Conservation (phyloP, 768 basidiomycete genomes). For the Xerocomus spinulosus region DNA sequence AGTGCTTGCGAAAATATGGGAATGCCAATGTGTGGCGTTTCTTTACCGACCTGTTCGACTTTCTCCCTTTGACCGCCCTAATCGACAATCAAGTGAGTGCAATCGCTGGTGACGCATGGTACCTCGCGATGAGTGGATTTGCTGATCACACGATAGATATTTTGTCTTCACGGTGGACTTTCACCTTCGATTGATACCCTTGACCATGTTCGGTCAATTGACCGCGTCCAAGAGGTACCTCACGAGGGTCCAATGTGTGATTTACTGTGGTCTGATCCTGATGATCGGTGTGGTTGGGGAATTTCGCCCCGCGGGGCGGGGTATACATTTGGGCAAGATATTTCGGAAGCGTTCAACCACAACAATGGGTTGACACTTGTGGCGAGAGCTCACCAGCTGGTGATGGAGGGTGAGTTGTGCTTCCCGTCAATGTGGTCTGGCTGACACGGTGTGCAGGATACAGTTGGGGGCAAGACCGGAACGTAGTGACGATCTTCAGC, state of each 20-base stretch:
- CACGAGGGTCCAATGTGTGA: slow-evolving; percentile 99
- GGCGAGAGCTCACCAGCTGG: slow-evolving; percentile 89
- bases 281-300: slow-evolving; percentile 99
- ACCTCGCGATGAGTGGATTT: neutral
- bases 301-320: slow-evolving; percentile 98
- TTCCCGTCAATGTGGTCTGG: neutral
- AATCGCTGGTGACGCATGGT: slow-evolving; percentile 2
- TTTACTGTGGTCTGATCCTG: slow-evolving; percentile 98
- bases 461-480: slow-evolving; percentile 98
- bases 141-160: slow-evolving; percentile 60
- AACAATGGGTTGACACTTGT: slow-evolving; percentile 97
- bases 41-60: slow-evolving; percentile 99
- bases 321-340: slow-evolving; percentile 99
- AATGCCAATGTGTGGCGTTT: slow-evolving; percentile 99
- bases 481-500: slow-evolving; percentile 99
- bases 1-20: slow-evolving; percentile 98
- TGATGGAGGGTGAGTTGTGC: slow-evolving; percentile 82
- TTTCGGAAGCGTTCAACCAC: slow-evolving; percentile 98
- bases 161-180: slow-evolving; percentile 95
- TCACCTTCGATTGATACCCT: slow-evolving; percentile 99
- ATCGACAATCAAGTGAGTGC: slow-evolving; percentile 96
- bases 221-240: slow-evolving; percentile 98
- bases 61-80: slow-evolving; percentile 92
- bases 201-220: slow-evolving; percentile 97
- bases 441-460: slow-evolving; percentile 47